A percentile compares a stretch with the other conserved stretches of the same genome.
Evolutionary conservation across 148 eudicot genomes (phyloP).

Genomic region (Salicornia ramosissima): DNA sequence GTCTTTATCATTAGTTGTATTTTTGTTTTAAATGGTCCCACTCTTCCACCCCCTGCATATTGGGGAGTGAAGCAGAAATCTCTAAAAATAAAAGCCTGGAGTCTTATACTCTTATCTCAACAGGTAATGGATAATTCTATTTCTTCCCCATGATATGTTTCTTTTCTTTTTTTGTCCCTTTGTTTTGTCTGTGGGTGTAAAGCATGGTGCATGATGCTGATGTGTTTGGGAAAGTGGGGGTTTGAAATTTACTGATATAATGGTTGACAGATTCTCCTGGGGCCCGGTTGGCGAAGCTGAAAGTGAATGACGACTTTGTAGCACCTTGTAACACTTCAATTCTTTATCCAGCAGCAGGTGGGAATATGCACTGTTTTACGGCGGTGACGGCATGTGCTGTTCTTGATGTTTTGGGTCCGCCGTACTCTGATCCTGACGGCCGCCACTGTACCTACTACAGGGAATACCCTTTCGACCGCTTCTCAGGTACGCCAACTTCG

Average conservation of each 20-base stretch:
- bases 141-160: background rate
- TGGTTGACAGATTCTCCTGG: constrained; percentile 22
- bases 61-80: too few species aligned
- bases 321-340: constrained; percentile 73
- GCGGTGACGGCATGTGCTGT: constrained; percentile 80
- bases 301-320: constrained; percentile 50
- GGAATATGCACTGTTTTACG: constrained; percentile 87
- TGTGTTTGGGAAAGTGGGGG: background rate
- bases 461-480: constrained; percentile 46
- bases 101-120: too few species aligned
- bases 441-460: constrained; percentile 77
- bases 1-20: too few species aligned
- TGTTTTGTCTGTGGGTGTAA: background rate
- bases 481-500: constrained; percentile 42
- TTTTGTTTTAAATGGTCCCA: too few species aligned
- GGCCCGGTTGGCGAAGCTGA: constrained; percentile 56
- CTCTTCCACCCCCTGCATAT: too few species aligned
- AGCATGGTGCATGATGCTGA: background rate
- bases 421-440: constrained; percentile 77
- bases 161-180: background rate
- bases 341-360: constrained; percentile 79
- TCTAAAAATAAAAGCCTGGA: too few species aligned
- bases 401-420: constrained; percentile 83
- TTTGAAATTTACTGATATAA: background rate
- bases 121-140: too few species aligned